phyloP scores from a whole-genome alignment of 805 yeast species.

The Pichia pseudocactophila region DNA sequence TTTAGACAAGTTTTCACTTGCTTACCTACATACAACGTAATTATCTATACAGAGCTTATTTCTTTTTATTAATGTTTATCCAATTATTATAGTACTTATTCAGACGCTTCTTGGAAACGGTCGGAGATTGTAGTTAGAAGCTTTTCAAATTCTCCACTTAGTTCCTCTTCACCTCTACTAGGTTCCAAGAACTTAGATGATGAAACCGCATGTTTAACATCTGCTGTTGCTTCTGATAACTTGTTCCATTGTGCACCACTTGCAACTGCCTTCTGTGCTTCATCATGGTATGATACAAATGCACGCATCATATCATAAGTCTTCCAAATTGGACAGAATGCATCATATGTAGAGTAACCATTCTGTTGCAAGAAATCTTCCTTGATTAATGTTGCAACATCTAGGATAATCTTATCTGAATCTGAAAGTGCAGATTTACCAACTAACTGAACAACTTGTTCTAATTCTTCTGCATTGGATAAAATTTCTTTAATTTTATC shows the following conservation, averaged over 20 bases:
- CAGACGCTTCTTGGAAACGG: slow-evolving; percentile 91
- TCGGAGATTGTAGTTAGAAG: slow-evolving; percentile 71
- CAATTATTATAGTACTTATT: slow-evolving; percentile 34
- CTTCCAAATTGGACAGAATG: slow-evolving; percentile 99
- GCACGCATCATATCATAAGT: slow-evolving; percentile 97
- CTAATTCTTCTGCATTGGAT: slow-evolving; percentile 95
- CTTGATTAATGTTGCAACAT: slow-evolving; percentile 82
- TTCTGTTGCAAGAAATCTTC: slow-evolving; percentile 99
- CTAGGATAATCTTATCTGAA: slow-evolving; percentile 92
- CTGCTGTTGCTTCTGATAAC: slow-evolving; percentile 79
- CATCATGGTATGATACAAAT: slow-evolving; percentile 84
- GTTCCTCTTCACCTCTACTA: slow-evolving; percentile 75
- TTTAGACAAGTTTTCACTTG: too few relatives aligned
- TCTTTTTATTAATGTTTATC: neutral
- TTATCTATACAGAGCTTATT: slow-evolving; percentile 5
- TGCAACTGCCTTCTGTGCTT: slow-evolving; percentile 94
- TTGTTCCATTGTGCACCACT: slow-evolving; percentile 94
- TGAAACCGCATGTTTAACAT: slow-evolving; percentile 87
- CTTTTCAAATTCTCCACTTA: slow-evolving; percentile 66
- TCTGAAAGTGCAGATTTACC: slow-evolving; percentile 98
- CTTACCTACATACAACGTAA: neutral
- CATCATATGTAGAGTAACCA: slow-evolving; percentile 97
- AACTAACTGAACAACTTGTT: slow-evolving; percentile 97
- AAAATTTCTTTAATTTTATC: slow-evolving; percentile 88
- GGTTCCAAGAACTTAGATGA: slow-evolving; percentile 96